Evolutionary conservation across 1,284 basidiomycete species (phyloP).

Genomic region (Naganishia albida): DNA sequence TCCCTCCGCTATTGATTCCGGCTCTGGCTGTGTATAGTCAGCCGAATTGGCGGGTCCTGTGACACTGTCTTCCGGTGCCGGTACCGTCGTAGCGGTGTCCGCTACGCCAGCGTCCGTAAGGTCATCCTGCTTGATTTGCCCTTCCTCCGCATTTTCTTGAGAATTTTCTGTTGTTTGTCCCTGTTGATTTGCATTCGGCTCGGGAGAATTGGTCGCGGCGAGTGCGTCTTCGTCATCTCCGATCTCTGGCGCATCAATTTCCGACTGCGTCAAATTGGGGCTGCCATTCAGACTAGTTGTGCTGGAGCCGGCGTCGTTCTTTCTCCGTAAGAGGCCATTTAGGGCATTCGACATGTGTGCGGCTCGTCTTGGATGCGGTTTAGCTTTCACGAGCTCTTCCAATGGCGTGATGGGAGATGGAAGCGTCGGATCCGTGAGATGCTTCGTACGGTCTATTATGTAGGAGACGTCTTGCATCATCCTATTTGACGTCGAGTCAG

Average conservation of each 20-base stretch:
- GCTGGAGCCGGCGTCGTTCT: slow-evolving; percentile 22
- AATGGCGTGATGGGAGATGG: slow-evolving; percentile 66
- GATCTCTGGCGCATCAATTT: not conserved
- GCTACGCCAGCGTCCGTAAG: no score
- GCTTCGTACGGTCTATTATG: slow-evolving; percentile 70
- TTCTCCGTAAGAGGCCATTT: slow-evolving; percentile 46
- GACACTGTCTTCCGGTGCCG: no score
- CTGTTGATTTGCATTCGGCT: not conserved
- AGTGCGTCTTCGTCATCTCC: slow-evolving; percentile 24
- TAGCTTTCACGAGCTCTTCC: slow-evolving; percentile 77
- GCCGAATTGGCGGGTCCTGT: no score
- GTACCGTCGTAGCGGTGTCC: no score
- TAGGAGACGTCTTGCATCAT: slow-evolving; percentile 75
- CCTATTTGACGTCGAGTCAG: slow-evolving; percentile 54
- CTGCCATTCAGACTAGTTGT: slow-evolving; percentile 9
- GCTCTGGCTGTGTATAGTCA: no score
- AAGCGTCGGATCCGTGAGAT: slow-evolving; percentile 64
- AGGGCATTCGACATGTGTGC: slow-evolving; percentile 43
- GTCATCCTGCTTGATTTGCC: no score
- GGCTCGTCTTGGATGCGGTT: slow-evolving; percentile 53
- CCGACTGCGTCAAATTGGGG: not conserved
- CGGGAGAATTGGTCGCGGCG: not conserved
- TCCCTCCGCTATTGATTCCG: no score
- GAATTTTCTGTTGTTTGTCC: not conserved
- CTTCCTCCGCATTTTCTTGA: not conserved